Evolutionary conservation across 371 early-diverging fungal species (phyloP).

Genomic region (Rhizopus delemar): DNA sequence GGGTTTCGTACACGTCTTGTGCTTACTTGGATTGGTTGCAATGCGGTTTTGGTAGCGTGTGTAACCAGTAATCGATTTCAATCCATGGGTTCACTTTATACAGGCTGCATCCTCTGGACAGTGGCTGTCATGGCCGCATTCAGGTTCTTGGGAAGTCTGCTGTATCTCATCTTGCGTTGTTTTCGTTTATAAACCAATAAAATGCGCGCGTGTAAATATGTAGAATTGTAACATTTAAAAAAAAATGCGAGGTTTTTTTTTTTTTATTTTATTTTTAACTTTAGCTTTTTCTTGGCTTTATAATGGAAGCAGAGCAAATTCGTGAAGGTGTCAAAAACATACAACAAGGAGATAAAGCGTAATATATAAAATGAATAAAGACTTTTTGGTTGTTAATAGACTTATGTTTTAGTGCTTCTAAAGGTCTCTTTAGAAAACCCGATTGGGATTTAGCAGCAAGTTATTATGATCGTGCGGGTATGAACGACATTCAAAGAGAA

Average conservation of each 20-base stretch:
- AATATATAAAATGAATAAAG: slow-evolving; percentile 2
- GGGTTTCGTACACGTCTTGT: slow-evolving; percentile 83
- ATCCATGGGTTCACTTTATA: slow-evolving; percentile 53
- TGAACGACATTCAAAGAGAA: not conserved
- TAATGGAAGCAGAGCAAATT: slow-evolving; percentile 55
- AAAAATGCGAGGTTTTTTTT: not conserved
- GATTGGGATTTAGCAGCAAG: slow-evolving; percentile 88
- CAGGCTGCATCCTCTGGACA: slow-evolving; percentile 84
- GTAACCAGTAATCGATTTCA: slow-evolving; percentile 57
- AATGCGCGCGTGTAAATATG: not conserved
- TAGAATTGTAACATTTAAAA: no score
- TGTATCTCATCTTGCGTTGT: slow-evolving; percentile 34
- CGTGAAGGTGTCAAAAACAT: slow-evolving; percentile 65
- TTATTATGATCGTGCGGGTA: slow-evolving; percentile 84
- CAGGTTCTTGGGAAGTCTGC: slow-evolving; percentile 77
- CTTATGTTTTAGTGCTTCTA: slow-evolving; percentile 53
- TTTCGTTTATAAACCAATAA: slow-evolving; percentile 23
- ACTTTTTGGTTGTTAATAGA: slow-evolving; percentile 16
- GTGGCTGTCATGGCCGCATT: slow-evolving; percentile 74
- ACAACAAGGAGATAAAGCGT: slow-evolving; percentile 73
- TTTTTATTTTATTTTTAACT: slow-evolving; percentile 3
- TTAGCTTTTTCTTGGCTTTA: slow-evolving; percentile 7
- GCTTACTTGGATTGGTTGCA: slow-evolving; percentile 83
- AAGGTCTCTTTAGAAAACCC: slow-evolving; percentile 79
- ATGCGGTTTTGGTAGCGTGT: slow-evolving; percentile 75